These are phyloP conservation scores for Chytriomyces sp. DNA, from an alignment of 192 early-diverging fungal genomes.

Conservation along the genomic window DNA sequence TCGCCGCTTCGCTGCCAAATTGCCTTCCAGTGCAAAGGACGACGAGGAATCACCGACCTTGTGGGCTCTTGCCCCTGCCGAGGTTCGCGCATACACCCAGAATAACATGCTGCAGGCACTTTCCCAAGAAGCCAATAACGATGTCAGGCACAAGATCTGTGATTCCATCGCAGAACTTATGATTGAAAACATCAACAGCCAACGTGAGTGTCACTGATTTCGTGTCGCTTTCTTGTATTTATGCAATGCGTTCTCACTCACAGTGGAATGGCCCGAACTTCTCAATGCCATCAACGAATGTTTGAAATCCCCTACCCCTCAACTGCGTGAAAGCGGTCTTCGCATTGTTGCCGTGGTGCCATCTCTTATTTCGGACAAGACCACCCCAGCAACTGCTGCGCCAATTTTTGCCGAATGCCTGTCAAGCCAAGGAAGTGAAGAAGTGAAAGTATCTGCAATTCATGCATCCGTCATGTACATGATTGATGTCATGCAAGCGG, in stretches of 20 bases:
- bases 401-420: conserved; percentile 76
- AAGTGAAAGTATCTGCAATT: conserved; percentile 54
- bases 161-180: conserved; percentile 93
- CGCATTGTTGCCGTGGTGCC: conserved; percentile 87
- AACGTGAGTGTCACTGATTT: conserved; percentile 14
- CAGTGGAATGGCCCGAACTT: conserved; percentile 82
- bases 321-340: conserved; percentile 87
- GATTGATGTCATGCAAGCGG: conserved; percentile 66
- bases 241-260: background rate
- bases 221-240: background rate
- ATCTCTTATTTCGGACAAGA: conserved; percentile 73
- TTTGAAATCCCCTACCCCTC: conserved; percentile 73
- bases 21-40: conserved; percentile 46
- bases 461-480: conserved; percentile 75
- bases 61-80: conserved; percentile 74
- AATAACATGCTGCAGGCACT: conserved; percentile 79
- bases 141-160: conserved; percentile 88
- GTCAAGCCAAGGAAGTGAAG: conserved; percentile 61
- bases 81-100: conserved; percentile 73
- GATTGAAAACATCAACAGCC: conserved; percentile 37
- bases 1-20: conserved; percentile 63
- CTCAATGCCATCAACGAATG: conserved; percentile 80
- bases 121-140: conserved; percentile 70
- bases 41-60: conserved; percentile 59
- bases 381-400: conserved; percentile 69